Base-by-base conservation (phyloP, 352 stramenopile genomes). In the Nothophytophthora sp. region DNA sequence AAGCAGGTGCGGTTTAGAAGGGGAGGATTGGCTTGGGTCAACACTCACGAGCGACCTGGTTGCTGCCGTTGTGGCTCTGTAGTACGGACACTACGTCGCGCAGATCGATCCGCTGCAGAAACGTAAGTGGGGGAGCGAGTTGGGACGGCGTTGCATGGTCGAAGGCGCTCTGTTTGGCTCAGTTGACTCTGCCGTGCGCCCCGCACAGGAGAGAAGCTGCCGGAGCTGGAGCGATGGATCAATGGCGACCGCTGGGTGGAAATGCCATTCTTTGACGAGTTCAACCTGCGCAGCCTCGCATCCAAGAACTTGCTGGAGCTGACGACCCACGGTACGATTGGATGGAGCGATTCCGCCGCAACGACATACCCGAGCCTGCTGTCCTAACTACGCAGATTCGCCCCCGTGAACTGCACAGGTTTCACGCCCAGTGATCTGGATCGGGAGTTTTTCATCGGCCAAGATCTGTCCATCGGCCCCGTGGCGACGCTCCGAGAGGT, bases 361-460 rank as follows among this genome's bases (percentile, higher is more conserved):
- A 27, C 13, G 23, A 8, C 23, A 44, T 13, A 45, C 10, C 7
- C 5, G 9, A 22, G 7, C 5, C 15, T 45, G 5, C 8, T 10
- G 33, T n/a, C 23, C 24, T 46, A 3, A 16, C 28, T 27, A 5
- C 22, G n/a, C 5, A n/a, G n/a, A n/a, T n/a, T n/a, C n/a, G n/a
- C n/a, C n/a, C n/a, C n/a, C n/a, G n/a, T n/a, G n/a, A n/a, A n/a
- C n/a, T n/a, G n/a, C n/a, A 25, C 77, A 88, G 92, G 93, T 27
- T 98, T 98, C 69, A 95, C 81, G 13, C 64, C 74, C 12, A 82
- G 58, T 19, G 94, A 98, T 47, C 69, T 98, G 38, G 89, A 98
- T 55, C 81, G 87, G 23, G 82, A 91, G 61, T 96, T 98, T 46
- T 96, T 97, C 61, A 93, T 98, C 30, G 86, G 87, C 35, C 82